Conservation (phyloP, 495 filamentous ascomycete genomes). For the Penicillium egyptiacum region DNA sequence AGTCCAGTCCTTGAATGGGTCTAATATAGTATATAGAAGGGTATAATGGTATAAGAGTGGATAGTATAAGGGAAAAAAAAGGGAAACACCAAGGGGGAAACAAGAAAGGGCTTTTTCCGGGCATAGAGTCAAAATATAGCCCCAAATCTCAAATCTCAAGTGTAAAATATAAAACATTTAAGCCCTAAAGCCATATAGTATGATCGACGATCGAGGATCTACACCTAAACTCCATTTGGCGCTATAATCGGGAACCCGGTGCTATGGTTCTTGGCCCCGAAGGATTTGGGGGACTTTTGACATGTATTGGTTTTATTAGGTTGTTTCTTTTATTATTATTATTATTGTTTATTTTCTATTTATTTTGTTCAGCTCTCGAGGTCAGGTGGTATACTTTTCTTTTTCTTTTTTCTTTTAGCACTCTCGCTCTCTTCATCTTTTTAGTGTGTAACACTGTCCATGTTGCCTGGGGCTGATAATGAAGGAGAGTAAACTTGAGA, state of each 20-base stretch:
- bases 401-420: conserved; percentile 13
- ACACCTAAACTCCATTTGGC: conserved; percentile 27
- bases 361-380: conserved; percentile 3
- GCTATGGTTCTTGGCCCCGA: conserved; percentile 23
- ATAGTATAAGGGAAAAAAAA: background rate
- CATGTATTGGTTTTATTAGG: background rate
- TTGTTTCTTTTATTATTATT: conserved; percentile 8
- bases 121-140: background rate
- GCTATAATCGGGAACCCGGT: conserved; percentile 31
- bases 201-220: conserved; percentile 18
- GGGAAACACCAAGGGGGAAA: background rate
- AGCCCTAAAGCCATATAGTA: conserved; percentile 8
- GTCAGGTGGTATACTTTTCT: conserved; percentile 16
- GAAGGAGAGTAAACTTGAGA: conserved; percentile 15
- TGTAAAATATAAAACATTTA: background rate
- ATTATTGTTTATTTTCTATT: background rate
- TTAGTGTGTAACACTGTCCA: conserved; percentile 27
- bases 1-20: conserved; percentile 6
- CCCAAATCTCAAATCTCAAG: background rate
- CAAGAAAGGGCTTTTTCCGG: background rate
- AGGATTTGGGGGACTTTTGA: conserved; percentile 2
- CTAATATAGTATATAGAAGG: background rate
- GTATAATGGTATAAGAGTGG: background rate
- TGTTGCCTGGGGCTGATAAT: conserved; percentile 25
- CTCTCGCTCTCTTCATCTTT: background rate